These are phyloP conservation scores for Aspergillus intermedius DNA, from an alignment of 2,329 filamentous ascomycete species.

Conservation along the genomic window DNA sequence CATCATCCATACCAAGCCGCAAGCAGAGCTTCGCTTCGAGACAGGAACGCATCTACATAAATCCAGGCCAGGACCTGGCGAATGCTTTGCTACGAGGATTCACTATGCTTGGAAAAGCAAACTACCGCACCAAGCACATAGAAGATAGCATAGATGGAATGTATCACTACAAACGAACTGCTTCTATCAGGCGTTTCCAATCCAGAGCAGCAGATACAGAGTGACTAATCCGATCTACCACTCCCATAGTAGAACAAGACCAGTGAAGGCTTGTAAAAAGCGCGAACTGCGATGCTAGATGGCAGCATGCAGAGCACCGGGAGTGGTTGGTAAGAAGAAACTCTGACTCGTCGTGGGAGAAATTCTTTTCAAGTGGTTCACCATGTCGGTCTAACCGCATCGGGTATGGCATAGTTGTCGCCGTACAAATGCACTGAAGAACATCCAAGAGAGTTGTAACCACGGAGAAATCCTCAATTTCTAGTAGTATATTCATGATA, in stretches of 20 bases:
- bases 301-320: conserved; percentile 26
- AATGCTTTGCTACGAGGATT: conserved; percentile 1
- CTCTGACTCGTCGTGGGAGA: conserved; percentile 5
- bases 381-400: conserved; percentile 13
- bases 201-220: conserved; percentile 88
- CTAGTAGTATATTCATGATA: neutral
- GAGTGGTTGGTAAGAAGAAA: conserved; percentile 31
- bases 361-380: conserved; percentile 15
- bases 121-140: neutral
- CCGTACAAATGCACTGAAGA: neutral
- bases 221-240: conserved; percentile 59
- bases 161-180: conserved; percentile 73
- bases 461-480: neutral
- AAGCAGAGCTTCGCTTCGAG: neutral
- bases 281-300: conserved; percentile 23
- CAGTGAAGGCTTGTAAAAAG: conserved; percentile 31
- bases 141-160: conserved; percentile 32
- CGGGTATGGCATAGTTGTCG: conserved; percentile 10
- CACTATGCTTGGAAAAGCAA: conserved; percentile 3
- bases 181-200: conserved; percentile 61
- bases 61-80: neutral
- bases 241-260: conserved; percentile 42
- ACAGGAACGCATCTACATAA: neutral
- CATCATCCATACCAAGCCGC: neutral
- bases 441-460: neutral